Conservation (phyloP, 805 yeast genomes). For the Millerozyma acaciae region DNA sequence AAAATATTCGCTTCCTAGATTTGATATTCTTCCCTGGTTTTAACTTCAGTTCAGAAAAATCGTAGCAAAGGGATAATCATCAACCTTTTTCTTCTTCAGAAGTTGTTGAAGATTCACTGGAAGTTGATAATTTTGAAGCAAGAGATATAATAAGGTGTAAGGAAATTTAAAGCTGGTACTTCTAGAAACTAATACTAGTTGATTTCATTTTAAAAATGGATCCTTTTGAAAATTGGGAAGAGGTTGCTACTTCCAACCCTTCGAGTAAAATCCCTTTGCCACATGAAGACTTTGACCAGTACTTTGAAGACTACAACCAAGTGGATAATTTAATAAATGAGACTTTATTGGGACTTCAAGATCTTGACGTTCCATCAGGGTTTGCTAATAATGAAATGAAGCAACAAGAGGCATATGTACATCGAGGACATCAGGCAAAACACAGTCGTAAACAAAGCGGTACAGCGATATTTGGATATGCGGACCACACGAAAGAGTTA, state of each 20-base stretch:
- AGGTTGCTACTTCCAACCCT: slow-evolving; percentile 14
- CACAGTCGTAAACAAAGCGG: slow-evolving; percentile 71
- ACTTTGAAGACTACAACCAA: slow-evolving; percentile 42
- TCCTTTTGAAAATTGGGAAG: slow-evolving; percentile 28
- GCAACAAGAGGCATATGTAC: slow-evolving; percentile 10
- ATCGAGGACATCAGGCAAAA: slow-evolving; percentile 13
- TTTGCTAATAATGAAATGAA: slow-evolving; percentile 21
- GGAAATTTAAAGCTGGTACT: no score
- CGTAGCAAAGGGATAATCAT: neutral
- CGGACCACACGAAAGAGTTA: slow-evolving; percentile 58
- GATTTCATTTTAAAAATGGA: slow-evolving; percentile 15
- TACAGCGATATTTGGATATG: slow-evolving; percentile 75
- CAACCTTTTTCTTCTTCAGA: neutral
- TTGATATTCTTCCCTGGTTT: neutral
- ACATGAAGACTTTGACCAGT: slow-evolving; percentile 51
- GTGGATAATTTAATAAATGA: slow-evolving; percentile 55
- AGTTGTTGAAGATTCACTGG: neutral
- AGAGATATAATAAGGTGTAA: neutral
- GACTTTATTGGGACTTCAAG: slow-evolving; percentile 53
- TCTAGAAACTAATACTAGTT: no score
- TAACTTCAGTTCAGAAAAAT: neutral
- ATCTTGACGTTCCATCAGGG: slow-evolving; percentile 59
- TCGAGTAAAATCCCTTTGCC: slow-evolving; percentile 44
- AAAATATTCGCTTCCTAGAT: neutral
- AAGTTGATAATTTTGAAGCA: neutral